These are phyloP conservation scores for Peronospora tabacina DNA, from an alignment of 352 stramenopile genomes.

Conservation along the genomic window DNA sequence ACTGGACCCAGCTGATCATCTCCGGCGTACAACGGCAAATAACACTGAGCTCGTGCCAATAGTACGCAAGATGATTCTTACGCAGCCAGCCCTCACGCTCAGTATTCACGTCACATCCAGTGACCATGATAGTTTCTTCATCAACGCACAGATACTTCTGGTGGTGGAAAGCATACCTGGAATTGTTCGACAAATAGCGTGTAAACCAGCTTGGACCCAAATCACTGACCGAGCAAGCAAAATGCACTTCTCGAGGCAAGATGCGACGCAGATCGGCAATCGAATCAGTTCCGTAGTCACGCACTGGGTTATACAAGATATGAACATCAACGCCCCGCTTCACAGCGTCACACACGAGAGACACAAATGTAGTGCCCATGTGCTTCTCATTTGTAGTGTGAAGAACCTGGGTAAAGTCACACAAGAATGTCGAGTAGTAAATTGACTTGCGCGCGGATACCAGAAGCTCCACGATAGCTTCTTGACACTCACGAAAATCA, in stretches of 20 bases:
- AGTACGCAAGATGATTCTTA: slow-evolving; percentile 58
- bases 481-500: slow-evolving; percentile 65
- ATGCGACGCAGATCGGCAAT: slow-evolving; percentile 37
- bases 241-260: slow-evolving; percentile 40
- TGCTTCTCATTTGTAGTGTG: slow-evolving; percentile 22
- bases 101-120: slow-evolving; percentile 65
- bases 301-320: slow-evolving; percentile 67
- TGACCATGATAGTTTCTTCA: slow-evolving; percentile 58
- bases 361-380: slow-evolving; percentile 49
- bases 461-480: slow-evolving; percentile 47
- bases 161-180: slow-evolving; percentile 75
- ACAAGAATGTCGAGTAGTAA: slow-evolving; percentile 80
- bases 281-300: slow-evolving; percentile 65
- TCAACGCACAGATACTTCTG: slow-evolving; percentile 77
- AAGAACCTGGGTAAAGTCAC: slow-evolving; percentile 61
- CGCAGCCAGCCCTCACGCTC: slow-evolving; percentile 63
- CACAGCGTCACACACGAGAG: slow-evolving; percentile 46
- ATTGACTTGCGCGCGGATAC: slow-evolving; percentile 46
- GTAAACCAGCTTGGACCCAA: slow-evolving; percentile 44
- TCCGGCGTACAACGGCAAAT: slow-evolving; percentile 38
- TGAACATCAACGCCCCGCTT: slow-evolving; percentile 54
- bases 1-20: slow-evolving; percentile 54
- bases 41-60: slow-evolving; percentile 71
- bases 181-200: slow-evolving; percentile 62
- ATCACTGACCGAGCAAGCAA: slow-evolving; percentile 61